These are phyloP conservation scores for Scedosporium boydii DNA, from an alignment of 2,329 filamentous ascomycete genomes.

Conservation along the genomic window DNA sequence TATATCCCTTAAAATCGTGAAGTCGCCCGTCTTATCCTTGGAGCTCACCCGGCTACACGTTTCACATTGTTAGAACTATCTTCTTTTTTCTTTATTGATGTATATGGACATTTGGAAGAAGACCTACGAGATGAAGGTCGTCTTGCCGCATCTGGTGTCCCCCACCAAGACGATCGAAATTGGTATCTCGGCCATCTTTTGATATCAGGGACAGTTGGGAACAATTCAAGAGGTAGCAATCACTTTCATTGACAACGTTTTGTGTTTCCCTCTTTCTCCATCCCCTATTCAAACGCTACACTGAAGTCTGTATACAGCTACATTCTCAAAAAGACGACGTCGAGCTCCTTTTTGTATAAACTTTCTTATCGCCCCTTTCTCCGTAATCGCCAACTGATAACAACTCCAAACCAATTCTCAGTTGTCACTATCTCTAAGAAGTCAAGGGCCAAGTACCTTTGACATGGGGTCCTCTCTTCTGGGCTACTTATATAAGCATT, in stretches of 20 bases:
- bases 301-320: too few species aligned
- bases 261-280: too few species aligned
- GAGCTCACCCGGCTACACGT: conserved; percentile 40
- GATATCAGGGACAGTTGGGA: neutral
- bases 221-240: neutral
- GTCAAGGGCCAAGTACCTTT: neutral
- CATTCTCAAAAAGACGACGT: too few species aligned
- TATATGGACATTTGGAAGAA: conserved; percentile 7
- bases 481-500: neutral
- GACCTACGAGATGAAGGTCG: conserved; percentile 51
- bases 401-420: neutral
- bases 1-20: conserved; percentile 44
- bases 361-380: neutral
- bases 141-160: conserved; percentile 50
- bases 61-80: neutral
- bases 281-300: too few species aligned
- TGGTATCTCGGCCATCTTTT: conserved; percentile 36
- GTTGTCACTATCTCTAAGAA: neutral
- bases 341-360: neutral
- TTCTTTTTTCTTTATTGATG: neutral
- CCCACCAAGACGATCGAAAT: conserved; percentile 50
- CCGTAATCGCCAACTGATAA: neutral
- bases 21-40: conserved; percentile 28
- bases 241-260: too few species aligned
- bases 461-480: neutral